Evolutionary conservation across 2,329 filamentous ascomycete species (phyloP), one percentile per base, ranked within the genome.

Genomic region (Aspergillaceae sp.): DNA sequence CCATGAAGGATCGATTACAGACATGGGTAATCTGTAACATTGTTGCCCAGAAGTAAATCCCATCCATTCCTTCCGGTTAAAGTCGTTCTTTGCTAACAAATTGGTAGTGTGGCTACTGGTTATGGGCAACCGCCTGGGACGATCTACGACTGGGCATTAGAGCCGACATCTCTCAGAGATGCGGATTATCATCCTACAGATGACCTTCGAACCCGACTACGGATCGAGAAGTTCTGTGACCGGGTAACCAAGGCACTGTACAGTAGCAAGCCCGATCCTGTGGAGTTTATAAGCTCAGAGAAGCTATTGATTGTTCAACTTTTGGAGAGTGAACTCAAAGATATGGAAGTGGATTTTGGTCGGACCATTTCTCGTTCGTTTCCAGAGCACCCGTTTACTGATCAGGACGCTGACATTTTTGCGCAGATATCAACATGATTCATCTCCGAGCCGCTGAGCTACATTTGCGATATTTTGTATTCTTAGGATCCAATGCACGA

Each of bases 21-120:
- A 83, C 80, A 2, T 84, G 80, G 80, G 77, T 78, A 1, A 74
- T 80, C 4, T 82, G 80, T 65, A 84, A 84, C 54, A 76, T 83
- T 47, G 79, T 83, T 7, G 79, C 80, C n/a, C 79, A 84, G 54
- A 79, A 78, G 76, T 78, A 60, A 60, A 71, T 60, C 4, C 9
- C 6, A 28, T 1, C 9, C 46, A 6, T 41, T 28, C 6, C 3
- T 10, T 5, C 7, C 7, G 7, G 10, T 10, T 8, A 7, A 33
- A 27, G 19, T 19, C 19, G 19, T 44, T 9, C 4, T 28, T 28
- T 35, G 29, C 52, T 57, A 48, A 53, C 56, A 29, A 51, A 52
- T 26, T 11, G 8, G 30, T 42, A 79, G 76, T 48, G 78, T 83
- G 46, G 78, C 78, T 3, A 83, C 79, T 29, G 78, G 78, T 4